Conservation (phyloP, 2,329 filamentous ascomycete genomes). For the Hypoxylon sp. region DNA sequence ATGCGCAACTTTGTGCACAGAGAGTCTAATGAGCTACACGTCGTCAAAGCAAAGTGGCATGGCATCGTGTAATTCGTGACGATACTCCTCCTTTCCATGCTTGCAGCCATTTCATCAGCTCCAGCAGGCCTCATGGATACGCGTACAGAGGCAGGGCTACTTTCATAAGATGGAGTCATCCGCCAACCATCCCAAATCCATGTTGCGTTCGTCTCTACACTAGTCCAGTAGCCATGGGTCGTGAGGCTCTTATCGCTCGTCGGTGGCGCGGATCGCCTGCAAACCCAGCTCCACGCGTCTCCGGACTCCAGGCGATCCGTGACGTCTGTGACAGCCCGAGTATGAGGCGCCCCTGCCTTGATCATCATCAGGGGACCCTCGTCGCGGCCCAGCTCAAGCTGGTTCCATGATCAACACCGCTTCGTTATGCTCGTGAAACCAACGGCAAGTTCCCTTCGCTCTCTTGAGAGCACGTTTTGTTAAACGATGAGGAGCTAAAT, state of each 20-base stretch:
- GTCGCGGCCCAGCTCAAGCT: neutral
- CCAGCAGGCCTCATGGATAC: neutral
- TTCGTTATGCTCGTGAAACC: conserved; percentile 16
- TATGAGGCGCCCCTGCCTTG: conserved; percentile 29
- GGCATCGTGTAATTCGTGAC: conserved; percentile 9
- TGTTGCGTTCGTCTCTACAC: too few species aligned
- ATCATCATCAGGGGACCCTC: conserved; percentile 25
- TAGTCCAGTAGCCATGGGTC: neutral
- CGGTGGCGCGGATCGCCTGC: neutral
- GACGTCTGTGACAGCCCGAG: conserved; percentile 36
- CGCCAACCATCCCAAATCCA: neutral
- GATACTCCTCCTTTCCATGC: neutral
- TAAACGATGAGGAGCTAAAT: conserved; percentile 1
- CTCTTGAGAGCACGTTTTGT: neutral
- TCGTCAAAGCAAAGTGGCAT: neutral
- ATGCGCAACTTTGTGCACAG: neutral
- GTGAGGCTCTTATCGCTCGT: conserved; percentile 6
- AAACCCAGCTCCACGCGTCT: conserved; percentile 3
- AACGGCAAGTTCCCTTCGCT: conserved; percentile 29
- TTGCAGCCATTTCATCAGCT: neutral
- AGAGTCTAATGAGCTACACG: conserved; percentile 1
- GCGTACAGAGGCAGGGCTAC: conserved; percentile 2
- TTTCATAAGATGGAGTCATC: conserved; percentile 3
- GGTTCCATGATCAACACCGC: conserved; percentile 7
- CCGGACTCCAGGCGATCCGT: conserved; percentile 36